Conservation (phyloP, 164 flowering plant species). For the Tinospora cordifolia region DNA sequence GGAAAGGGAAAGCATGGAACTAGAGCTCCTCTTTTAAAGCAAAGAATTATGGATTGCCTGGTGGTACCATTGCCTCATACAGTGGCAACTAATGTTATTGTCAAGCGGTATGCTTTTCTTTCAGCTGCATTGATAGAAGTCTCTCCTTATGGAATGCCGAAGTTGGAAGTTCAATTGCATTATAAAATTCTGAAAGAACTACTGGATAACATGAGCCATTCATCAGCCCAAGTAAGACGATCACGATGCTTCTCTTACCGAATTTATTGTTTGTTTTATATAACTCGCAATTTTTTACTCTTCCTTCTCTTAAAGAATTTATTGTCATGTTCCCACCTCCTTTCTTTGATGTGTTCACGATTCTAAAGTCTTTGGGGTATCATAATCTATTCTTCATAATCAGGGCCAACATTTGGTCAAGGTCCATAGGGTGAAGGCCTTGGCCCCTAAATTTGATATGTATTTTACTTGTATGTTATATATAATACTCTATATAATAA, state of each 20-base stretch:
- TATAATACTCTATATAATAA: no score
- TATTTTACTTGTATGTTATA: no score
- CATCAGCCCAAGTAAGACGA: slow-evolving; percentile 85
- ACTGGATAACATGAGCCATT: slow-evolving; percentile 72
- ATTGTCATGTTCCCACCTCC: background rate
- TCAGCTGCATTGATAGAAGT: slow-evolving; percentile 81
- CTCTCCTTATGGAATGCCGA: slow-evolving; percentile 69
- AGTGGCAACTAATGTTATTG: slow-evolving; percentile 65
- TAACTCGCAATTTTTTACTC: background rate
- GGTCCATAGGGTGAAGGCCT: no score
- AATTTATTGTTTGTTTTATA: background rate
- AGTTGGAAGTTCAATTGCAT: slow-evolving; percentile 57
- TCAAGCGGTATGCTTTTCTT: slow-evolving; percentile 83
- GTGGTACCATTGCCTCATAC: slow-evolving; percentile 63
- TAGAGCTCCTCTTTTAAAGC: slow-evolving; percentile 68
- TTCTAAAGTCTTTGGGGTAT: no score
- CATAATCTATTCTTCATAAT: no score
- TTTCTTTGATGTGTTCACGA: background rate
- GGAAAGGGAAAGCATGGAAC: slow-evolving; percentile 90
- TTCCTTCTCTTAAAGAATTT: background rate
- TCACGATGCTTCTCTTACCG: background rate
- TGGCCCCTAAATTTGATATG: no score
- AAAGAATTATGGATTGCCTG: slow-evolving; percentile 66
- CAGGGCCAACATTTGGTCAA: no score
- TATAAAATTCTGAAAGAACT: slow-evolving; percentile 58